Evolutionary conservation across 2,329 filamentous ascomycete species (phyloP).

Genomic region (Phialophora verrucosa): DNA sequence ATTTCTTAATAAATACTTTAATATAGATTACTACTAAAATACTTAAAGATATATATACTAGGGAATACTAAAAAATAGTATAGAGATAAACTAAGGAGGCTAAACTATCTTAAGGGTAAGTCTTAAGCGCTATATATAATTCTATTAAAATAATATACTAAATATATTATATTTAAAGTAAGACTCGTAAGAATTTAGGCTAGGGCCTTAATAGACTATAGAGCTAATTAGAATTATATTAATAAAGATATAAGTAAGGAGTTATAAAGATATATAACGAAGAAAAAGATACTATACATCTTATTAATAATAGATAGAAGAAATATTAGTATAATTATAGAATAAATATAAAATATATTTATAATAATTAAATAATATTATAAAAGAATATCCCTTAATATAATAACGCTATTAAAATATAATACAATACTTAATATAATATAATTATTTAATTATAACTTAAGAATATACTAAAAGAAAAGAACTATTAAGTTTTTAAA

Average conservation of each 20-base stretch:
- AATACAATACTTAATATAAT: background rate
- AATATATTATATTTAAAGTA: background rate
- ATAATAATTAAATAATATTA: background rate
- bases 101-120: too few relatives aligned
- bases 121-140: too few relatives aligned
- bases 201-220: too few relatives aligned
- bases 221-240: too few relatives aligned
- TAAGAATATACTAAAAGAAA: background rate
- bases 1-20: too few relatives aligned
- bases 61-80: too few relatives aligned
- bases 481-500: background rate
- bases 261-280: too few relatives aligned
- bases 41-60: too few relatives aligned
- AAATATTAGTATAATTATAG: background rate
- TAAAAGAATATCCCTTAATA: background rate
- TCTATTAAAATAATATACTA: background rate
- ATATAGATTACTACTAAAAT: too few relatives aligned
- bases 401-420: background rate
- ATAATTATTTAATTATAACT: background rate
- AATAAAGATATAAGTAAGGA: too few relatives aligned
- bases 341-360: background rate
- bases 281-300: too few relatives aligned
- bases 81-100: too few relatives aligned
- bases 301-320: background rate
- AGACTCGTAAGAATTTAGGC: background rate